phyloP scores from a whole-genome alignment of 2,329 filamentous ascomycete species.

The Ophiostoma himal-ulmi region DNA sequence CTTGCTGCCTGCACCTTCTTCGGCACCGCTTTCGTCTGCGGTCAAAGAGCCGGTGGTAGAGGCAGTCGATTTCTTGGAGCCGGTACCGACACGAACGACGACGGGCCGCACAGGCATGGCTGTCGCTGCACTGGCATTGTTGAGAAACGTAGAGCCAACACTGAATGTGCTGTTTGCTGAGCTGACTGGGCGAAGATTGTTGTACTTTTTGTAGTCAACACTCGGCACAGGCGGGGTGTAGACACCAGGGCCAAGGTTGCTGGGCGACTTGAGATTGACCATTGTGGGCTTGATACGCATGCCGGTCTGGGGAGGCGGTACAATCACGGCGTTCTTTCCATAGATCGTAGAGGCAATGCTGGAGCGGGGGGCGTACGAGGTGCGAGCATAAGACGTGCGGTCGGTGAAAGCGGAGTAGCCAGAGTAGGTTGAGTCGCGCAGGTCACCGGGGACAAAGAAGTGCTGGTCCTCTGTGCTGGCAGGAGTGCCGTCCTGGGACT shows the following conservation, averaged over 20 bases:
- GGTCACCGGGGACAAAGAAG: constrained; percentile 86
- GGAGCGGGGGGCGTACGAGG: constrained; percentile 55
- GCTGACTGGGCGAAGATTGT: constrained; percentile 45
- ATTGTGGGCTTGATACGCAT: constrained; percentile 85
- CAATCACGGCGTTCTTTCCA: constrained; percentile 77
- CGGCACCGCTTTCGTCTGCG: not conserved
- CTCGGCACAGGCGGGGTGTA: constrained; percentile 64
- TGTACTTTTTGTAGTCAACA: constrained; percentile 61
- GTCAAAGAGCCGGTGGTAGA: constrained; percentile 22
- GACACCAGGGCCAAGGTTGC: constrained; percentile 40
- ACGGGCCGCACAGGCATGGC: constrained; percentile 53
- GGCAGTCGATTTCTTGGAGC: constrained; percentile 39
- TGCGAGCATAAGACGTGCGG: constrained; percentile 55
- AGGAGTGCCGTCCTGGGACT: constrained; percentile 49
- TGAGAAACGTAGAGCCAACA: constrained; percentile 63
- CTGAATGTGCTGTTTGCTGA: constrained; percentile 54
- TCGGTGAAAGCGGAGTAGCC: constrained; percentile 61
- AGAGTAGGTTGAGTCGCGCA: constrained; percentile 88
- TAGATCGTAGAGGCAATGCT: constrained; percentile 93
- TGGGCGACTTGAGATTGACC: constrained; percentile 77
- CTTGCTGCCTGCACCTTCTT: not conserved
- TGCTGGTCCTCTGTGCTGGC: constrained; percentile 67
- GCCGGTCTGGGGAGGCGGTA: constrained; percentile 78
- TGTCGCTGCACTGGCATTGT: constrained; percentile 55
- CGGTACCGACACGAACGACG: constrained; percentile 53